Evolutionary conservation across 805 yeast genomes (phyloP).

Genomic region (Saccharomyces mikatae): DNA sequence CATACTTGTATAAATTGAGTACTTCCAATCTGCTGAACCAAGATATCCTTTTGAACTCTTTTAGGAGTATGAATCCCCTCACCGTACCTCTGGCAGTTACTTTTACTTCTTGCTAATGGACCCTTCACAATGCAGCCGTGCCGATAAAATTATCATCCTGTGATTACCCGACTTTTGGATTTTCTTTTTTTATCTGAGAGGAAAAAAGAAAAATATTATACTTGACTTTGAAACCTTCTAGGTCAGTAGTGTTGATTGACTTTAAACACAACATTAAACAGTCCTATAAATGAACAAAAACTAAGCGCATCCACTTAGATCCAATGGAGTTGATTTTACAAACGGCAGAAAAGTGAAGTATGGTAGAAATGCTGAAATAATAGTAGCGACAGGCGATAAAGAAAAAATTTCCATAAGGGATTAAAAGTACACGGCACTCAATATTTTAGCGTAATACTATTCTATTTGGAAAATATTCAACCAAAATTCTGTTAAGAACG

Average conservation of each 20-base stretch:
- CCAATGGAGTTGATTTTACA: no score
- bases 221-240: background rate
- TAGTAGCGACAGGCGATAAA: no score
- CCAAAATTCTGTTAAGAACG: background rate
- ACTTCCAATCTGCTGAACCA: background rate
- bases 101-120: background rate
- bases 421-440: no score
- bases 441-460: no score
- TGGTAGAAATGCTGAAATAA: background rate
- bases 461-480: no score
- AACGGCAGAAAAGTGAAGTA: background rate
- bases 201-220: background rate
- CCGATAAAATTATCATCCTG: background rate
- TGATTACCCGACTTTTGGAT: background rate
- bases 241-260: background rate
- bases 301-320: background rate
- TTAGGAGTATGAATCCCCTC: background rate
- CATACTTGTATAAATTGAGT: background rate
- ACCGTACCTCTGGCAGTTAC: background rate
- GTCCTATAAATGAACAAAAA: background rate
- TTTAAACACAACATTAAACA: background rate
- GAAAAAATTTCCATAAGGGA: no score
- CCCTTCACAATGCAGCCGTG: background rate
- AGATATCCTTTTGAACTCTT: background rate
- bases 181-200: background rate